phyloP scores from a whole-genome alignment of 345 rosid species.

The Salix viminalis region DNA sequence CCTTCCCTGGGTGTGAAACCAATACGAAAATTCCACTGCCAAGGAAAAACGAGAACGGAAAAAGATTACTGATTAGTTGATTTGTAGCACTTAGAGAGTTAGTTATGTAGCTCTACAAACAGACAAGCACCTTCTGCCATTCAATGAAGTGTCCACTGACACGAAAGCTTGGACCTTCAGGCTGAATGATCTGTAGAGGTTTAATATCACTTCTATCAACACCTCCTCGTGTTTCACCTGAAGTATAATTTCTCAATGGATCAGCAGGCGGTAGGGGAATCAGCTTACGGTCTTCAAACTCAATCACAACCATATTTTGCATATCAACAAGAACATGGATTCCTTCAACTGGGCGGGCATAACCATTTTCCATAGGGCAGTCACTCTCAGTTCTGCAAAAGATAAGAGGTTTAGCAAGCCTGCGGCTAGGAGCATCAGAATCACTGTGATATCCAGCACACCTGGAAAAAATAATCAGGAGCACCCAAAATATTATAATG shows the following conservation, averaged over 20 bases:
- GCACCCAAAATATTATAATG: not conserved
- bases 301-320: slow-evolving; percentile 86
- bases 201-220: slow-evolving; percentile 93
- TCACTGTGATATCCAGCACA: slow-evolving; percentile 82
- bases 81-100: not conserved
- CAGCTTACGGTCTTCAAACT: slow-evolving; percentile 85
- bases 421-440: slow-evolving; percentile 77
- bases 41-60: slow-evolving; percentile 18
- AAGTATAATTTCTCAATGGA: slow-evolving; percentile 81
- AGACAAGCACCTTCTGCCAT: slow-evolving; percentile 77
- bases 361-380: slow-evolving; percentile 94
- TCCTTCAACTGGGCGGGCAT: slow-evolving; percentile 97
- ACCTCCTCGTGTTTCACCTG: slow-evolving; percentile 93
- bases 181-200: slow-evolving; percentile 79
- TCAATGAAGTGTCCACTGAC: slow-evolving; percentile 74
- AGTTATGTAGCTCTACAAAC: slow-evolving; percentile 1
- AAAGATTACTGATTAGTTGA: slow-evolving; percentile 2
- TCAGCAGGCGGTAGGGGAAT: slow-evolving; percentile 91
- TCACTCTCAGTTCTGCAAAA: slow-evolving; percentile 96
- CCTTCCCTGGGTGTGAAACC: slow-evolving; percentile 91
- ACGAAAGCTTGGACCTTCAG: slow-evolving; percentile 96
- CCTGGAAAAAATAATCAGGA: slow-evolving; percentile 36
- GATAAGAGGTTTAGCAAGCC: slow-evolving; percentile 93
- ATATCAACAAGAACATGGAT: slow-evolving; percentile 78
- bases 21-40: slow-evolving; percentile 92